Conservation (phyloP, 768 basidiomycete genomes). For the Zangia roseola region DNA sequence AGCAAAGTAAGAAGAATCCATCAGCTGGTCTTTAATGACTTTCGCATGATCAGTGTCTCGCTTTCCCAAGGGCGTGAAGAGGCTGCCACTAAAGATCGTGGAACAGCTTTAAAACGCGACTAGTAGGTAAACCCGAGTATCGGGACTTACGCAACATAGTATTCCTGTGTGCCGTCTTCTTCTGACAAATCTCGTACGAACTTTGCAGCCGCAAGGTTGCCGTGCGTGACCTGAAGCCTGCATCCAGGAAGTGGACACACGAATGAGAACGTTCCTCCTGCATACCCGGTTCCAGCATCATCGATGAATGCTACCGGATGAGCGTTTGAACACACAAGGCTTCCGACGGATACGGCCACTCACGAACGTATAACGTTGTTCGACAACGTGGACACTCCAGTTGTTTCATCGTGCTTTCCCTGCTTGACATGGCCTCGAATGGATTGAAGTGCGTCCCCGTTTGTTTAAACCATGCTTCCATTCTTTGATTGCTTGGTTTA, state of each 20-base stretch:
- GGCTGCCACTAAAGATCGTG: conserved; percentile 31
- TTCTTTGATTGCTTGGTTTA: conserved; percentile 16
- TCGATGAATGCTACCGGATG: conserved; percentile 40
- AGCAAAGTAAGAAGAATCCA: conserved; percentile 21
- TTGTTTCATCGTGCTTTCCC: conserved; percentile 20
- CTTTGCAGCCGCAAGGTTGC: conserved; percentile 42
- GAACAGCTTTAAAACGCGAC: neutral
- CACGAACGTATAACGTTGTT: conserved; percentile 29
- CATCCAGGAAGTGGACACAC: conserved; percentile 41
- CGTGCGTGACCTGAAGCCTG: conserved; percentile 39
- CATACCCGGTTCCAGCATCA: conserved; percentile 44
- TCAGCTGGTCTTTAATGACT: conserved; percentile 28
- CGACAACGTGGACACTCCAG: conserved; percentile 38
- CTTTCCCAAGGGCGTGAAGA: conserved; percentile 29
- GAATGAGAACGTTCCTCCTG: conserved; percentile 40
- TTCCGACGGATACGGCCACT: conserved; percentile 13
- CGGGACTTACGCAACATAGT: conserved; percentile 38
- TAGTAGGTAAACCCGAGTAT: neutral
- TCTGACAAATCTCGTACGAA: conserved; percentile 40
- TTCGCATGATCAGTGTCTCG: conserved; percentile 28
- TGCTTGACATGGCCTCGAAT: conserved; percentile 32
- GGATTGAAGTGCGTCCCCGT: conserved; percentile 35
- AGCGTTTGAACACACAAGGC: neutral
- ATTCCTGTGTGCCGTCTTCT: conserved; percentile 14
- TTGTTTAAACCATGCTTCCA: conserved; percentile 21